Evolutionary conservation across 2,329 filamentous ascomycete genomes (phyloP).

Genomic region (Phialophora tarda): DNA sequence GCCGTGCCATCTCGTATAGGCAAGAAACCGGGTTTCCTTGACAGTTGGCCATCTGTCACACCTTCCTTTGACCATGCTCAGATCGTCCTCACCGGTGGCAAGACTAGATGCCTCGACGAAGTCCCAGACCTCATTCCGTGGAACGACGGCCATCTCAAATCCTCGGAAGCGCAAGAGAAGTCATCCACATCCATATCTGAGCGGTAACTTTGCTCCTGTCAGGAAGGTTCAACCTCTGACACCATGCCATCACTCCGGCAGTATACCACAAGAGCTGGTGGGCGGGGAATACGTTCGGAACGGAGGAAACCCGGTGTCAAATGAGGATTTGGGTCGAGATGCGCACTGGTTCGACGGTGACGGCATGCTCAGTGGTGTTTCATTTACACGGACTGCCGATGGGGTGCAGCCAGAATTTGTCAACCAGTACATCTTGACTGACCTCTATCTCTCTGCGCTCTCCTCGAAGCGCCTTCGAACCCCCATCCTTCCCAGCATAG

Average conservation of each 20-base stretch:
- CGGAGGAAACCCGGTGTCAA: slow-evolving; percentile 70
- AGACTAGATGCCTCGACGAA: slow-evolving; percentile 8
- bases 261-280: slow-evolving; percentile 67
- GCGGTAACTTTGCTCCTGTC: slow-evolving; percentile 73
- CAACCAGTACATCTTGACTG: slow-evolving; percentile 72
- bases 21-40: neutral
- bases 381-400: slow-evolving; percentile 57
- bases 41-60: neutral
- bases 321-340: slow-evolving; percentile 65
- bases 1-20: neutral
- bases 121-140: slow-evolving; percentile 4
- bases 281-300: slow-evolving; percentile 76
- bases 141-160: slow-evolving; percentile 17
- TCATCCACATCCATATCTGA: slow-evolving; percentile 55
- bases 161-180: slow-evolving; percentile 29
- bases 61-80: slow-evolving; percentile 7
- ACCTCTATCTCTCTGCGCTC: slow-evolving; percentile 64
- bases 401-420: slow-evolving; percentile 66
- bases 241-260: slow-evolving; percentile 62
- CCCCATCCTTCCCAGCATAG: slow-evolving; percentile 70
- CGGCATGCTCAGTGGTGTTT: slow-evolving; percentile 73
- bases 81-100: neutral
- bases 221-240: slow-evolving; percentile 61
- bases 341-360: slow-evolving; percentile 78
- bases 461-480: slow-evolving; percentile 55